Base-by-base conservation (phyloP, 1,284 basidiomycete species). In the Chondrostereum purpureum region DNA sequence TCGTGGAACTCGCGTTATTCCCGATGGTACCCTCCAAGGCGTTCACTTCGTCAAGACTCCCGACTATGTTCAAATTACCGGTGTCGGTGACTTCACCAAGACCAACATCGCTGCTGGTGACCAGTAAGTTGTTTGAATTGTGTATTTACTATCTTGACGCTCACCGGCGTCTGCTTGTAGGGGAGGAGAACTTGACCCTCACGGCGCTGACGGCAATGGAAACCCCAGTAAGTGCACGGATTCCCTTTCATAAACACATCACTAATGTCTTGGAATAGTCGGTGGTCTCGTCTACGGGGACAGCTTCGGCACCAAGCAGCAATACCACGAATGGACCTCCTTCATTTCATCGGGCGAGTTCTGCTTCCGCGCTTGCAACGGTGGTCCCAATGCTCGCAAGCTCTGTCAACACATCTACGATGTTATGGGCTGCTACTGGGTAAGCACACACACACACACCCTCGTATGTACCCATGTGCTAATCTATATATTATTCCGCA, bases 121-220 rank as follows among this genome's bases (percentile, higher is more conserved):
- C 53, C 50, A 40, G 40, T 62, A 50, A 8, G 27, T 31, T 8
- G 8, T 31, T n/a, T 31, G 8, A 8, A 8, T n/a, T 31, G n/a
- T 31, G n/a, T n/a, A 31, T 31, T n/a, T n/a, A n/a, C n/a, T n/a
- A 31, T 8, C 27, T 31, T n/a, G 8, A 8, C n/a, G 27, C 27
- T 31, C n/a, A 31, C 27, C 27, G 27, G n/a, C 27, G 8, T 8
- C n/a, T 31, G 8, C 8, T 10, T 20, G 59, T 10, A 62, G 65
- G n/a, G 77, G 78, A 55, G 84, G 84, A 45, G 81, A 85, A 59
- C 66, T 83, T 34, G 81, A 83, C 56, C 73, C 78, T 44, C 69
- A 77, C 50, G 80, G 80, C 50, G 72, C 76, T 46, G 71, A 73
- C 56, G 70, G 69, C 56, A 45, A 55, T 38, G 70, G 70, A 5